Percentiles rank a stretch among this genome's conserved stretches.
Evolutionary conservation across 2,329 filamentous ascomycete species (phyloP).

Genomic region (Neoscytalidium dimidiatum): DNA sequence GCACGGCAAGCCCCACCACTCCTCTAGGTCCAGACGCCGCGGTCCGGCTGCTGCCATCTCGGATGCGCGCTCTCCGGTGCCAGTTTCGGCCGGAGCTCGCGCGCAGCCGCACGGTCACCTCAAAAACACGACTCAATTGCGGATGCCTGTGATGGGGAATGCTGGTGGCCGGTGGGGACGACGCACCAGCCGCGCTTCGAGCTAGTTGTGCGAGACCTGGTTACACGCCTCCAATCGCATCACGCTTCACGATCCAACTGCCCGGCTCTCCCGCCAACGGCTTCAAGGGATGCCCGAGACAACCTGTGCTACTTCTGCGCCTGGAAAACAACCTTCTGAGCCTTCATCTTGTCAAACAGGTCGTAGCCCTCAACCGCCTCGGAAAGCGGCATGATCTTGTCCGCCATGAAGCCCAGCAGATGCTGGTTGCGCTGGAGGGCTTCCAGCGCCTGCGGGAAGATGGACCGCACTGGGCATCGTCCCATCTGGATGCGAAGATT

Average conservation of each 20-base stretch:
- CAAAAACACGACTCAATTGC: constrained; percentile 13
- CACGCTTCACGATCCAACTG: constrained; percentile 6
- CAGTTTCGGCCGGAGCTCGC: constrained; percentile 13
- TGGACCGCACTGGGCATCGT: constrained; percentile 52
- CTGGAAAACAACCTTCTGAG: constrained; percentile 55
- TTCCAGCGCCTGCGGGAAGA: constrained; percentile 50
- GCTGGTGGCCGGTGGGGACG: background rate
- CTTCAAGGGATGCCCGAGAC: constrained; percentile 6
- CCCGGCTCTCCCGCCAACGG: constrained; percentile 6
- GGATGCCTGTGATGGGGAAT: background rate
- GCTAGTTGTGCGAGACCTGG: constrained; percentile 15
- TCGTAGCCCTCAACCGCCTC: constrained; percentile 55
- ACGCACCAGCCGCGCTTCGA: background rate
- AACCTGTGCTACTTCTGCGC: constrained; percentile 35
- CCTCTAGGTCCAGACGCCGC: background rate
- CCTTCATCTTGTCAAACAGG: constrained; percentile 56
- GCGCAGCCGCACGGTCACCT: background rate
- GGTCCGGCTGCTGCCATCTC: background rate
- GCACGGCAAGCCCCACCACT: background rate
- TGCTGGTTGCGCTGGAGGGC: constrained; percentile 51
- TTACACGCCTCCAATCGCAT: constrained; percentile 17
- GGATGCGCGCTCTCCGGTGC: constrained; percentile 6
- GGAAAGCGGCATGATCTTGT: constrained; percentile 54
- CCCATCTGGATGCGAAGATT: constrained; percentile 54
- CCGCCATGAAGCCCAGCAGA: constrained; percentile 54